Conservation (phyloP, 345 rosid species). For the Erucastrum elatum region DNA sequence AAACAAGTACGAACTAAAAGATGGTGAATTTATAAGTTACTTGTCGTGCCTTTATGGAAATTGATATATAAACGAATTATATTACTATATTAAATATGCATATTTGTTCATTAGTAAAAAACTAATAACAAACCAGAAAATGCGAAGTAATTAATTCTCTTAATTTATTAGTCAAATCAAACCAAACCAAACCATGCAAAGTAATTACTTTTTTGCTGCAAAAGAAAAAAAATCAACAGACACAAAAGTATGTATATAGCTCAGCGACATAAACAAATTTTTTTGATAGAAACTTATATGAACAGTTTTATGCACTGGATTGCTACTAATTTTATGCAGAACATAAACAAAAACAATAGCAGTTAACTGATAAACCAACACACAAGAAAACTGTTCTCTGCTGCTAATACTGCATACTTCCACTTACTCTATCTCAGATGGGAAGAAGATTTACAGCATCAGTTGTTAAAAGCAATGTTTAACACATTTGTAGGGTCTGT, state of each 20-base stretch:
- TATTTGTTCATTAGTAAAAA: too few species aligned
- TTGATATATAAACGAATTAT: too few species aligned
- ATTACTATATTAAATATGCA: too few species aligned
- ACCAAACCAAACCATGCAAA: too few species aligned
- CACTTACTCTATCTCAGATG: background rate
- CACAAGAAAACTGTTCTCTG: background rate
- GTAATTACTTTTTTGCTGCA: background rate
- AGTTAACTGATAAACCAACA: background rate
- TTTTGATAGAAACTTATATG: background rate
- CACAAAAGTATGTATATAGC: background rate
- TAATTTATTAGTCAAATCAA: too few species aligned
- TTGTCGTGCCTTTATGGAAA: too few species aligned
- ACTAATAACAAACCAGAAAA: too few species aligned
- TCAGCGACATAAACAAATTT: background rate
- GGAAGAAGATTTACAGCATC: constrained; percentile 14
- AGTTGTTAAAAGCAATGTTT: constrained; percentile 2
- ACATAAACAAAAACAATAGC: background rate
- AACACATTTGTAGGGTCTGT: background rate
- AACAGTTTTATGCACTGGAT: background rate
- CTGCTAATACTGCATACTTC: constrained; percentile 11
- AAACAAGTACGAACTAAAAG: too few species aligned
- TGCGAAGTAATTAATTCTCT: too few species aligned
- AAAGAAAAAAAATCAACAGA: background rate
- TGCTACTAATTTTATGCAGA: background rate
- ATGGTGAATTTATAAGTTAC: too few species aligned